Conservation (phyloP, 768 basidiomycete genomes). For the Cystobasidium ongulense region DNA sequence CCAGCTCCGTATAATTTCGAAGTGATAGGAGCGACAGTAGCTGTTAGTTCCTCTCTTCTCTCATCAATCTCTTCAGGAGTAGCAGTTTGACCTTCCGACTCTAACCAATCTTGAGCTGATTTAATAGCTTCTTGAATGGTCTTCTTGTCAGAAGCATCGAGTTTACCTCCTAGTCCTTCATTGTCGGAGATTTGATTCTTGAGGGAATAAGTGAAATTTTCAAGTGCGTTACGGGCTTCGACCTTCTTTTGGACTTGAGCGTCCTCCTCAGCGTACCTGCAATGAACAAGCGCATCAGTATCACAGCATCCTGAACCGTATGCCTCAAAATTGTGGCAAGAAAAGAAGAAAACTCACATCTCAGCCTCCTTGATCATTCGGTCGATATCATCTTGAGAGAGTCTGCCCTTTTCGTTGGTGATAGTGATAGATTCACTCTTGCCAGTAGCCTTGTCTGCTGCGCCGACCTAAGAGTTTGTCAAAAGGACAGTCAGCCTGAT, state of each 20-base stretch:
- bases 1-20: constrained; percentile 51
- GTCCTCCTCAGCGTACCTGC: constrained; percentile 76
- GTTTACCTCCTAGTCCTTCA: constrained; percentile 82
- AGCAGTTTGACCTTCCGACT: constrained; percentile 67
- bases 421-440: constrained; percentile 56
- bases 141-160: constrained; percentile 73
- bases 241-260: constrained; percentile 47
- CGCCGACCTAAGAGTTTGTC: constrained; percentile 50
- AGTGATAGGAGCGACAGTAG: constrained; percentile 72
- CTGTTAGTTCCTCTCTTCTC: constrained; percentile 51
- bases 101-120: constrained; percentile 86
- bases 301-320: background rate
- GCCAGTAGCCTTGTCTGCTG: constrained; percentile 87
- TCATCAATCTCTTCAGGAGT: constrained; percentile 83
- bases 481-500: background rate
- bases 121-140: constrained; percentile 70
- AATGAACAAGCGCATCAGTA: constrained; percentile 41
- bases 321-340: no score
- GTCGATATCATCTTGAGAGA: constrained; percentile 61
- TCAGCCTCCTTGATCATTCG: constrained; percentile 92
- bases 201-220: constrained; percentile 69
- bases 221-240: constrained; percentile 57
- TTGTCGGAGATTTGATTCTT: constrained; percentile 76
- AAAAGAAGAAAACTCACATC: constrained; percentile 56
- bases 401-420: constrained; percentile 91